These are phyloP conservation scores for Fonsecaea pedrosoi DNA, from an alignment of 2,329 filamentous ascomycete genomes.

Conservation along the genomic window DNA sequence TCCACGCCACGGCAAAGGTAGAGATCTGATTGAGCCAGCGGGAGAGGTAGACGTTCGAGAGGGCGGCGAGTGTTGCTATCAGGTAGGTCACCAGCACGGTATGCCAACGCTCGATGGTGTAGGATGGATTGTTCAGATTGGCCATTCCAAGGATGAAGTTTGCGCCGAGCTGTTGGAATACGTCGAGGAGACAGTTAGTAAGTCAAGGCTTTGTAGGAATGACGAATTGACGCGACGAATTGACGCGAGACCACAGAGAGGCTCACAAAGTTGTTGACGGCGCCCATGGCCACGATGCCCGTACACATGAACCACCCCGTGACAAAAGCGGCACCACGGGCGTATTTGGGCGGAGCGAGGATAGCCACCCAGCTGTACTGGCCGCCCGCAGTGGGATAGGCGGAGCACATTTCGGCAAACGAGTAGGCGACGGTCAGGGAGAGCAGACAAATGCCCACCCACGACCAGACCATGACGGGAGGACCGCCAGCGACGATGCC, in stretches of 20 bases:
- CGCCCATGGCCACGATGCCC: conserved; percentile 45
- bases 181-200: not conserved
- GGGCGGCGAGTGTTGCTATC: conserved; percentile 54
- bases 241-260: not conserved
- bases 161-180: conserved; percentile 49
- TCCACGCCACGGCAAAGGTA: conserved; percentile 52
- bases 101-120: conserved; percentile 63
- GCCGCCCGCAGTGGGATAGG: conserved; percentile 58
- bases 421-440: conserved; percentile 63
- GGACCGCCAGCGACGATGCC: conserved; percentile 63
- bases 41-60: conserved; percentile 59
- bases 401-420: conserved; percentile 63
- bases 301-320: conserved; percentile 60
- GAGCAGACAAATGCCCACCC: conserved; percentile 60
- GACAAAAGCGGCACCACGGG: conserved; percentile 53
- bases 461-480: conserved; percentile 66
- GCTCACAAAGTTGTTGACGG: conserved; percentile 40
- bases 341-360: conserved; percentile 57
- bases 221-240: not conserved
- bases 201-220: not conserved
- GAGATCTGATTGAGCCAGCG: conserved; percentile 60
- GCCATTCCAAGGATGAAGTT: conserved; percentile 64
- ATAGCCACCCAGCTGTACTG: conserved; percentile 56
- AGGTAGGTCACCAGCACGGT: conserved; percentile 61
- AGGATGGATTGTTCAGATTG: conserved; percentile 59